Evolutionary conservation across 805 yeast species (phyloP), one percentile per base, ranked within the genome.

Genomic region (Candida odintsovae): DNA sequence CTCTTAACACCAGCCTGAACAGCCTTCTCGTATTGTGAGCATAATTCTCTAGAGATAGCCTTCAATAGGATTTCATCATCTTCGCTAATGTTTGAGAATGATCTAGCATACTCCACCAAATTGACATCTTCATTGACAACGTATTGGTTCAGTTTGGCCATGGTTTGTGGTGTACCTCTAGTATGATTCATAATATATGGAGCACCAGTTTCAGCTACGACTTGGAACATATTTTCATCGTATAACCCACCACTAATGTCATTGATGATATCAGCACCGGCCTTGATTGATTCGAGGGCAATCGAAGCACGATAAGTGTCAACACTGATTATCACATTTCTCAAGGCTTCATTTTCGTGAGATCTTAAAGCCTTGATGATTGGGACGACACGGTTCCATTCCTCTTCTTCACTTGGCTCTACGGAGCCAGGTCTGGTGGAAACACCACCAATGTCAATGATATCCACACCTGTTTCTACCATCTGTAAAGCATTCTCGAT

Each of bases 401-500:
- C 99, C 46, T 78, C 90, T n/a, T 75, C 76, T 19, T 63, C 74
- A 3, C 75, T 57, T 0, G 85, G 82, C 45, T 79, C 87, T 1
- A 53, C 57, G 1, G 95, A 79, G 2, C 89, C 88, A 0, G 99
- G 99, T 43, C 95, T 75, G 0, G 99, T 94, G 1, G 97, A 88
- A 47, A 89, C 87, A 2, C 99, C 99, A 9, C 99, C 99, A 45
- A 94, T 75, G 63, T 94, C 99, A 35, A 94, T 72, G 26, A 94
- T 86, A 23, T 72, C 71, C n/a, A 90, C 87, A 1, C 88, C 90
- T 20, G 74, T 67, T 0, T 62, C 56, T 6, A 79, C 73, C 73
- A 86, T 73, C 35, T 64, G 52, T 37, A 65, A 61, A 0, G 83
- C 85, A 21, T 69, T 66, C 0, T 55, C 58, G 23, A 83, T 59